Evolutionary conservation across 2,329 filamentous ascomycete species (phyloP).

Genomic region (Dactylonectria macrodidyma): DNA sequence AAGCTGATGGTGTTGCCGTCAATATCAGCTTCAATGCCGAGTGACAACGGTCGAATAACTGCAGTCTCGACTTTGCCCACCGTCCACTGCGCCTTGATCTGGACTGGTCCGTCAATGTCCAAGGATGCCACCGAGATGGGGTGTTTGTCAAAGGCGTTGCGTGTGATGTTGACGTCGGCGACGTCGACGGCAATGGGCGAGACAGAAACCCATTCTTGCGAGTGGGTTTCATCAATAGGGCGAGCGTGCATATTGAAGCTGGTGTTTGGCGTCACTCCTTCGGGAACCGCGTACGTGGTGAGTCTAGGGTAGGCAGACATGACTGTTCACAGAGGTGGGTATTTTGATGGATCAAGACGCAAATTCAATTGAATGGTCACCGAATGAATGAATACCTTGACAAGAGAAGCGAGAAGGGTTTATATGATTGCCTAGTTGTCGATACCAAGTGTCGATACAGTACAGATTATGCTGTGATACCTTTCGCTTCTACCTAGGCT

Average conservation of each 20-base stretch:
- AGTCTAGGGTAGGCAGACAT: not conserved
- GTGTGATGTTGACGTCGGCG: constrained; percentile 12
- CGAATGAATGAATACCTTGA: not conserved
- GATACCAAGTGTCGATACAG: not conserved
- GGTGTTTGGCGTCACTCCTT: constrained; percentile 3
- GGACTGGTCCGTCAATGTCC: constrained; percentile 16
- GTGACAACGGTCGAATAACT: constrained; percentile 16
- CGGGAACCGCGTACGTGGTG: constrained; percentile 5
- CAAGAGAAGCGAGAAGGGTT: not conserved
- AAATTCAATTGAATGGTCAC: no score
- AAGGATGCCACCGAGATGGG: constrained; percentile 22
- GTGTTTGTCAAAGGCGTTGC: constrained; percentile 23
- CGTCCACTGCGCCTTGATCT: constrained; percentile 17
- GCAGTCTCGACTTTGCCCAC: constrained; percentile 7
- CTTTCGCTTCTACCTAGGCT: no score
- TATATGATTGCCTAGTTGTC: not conserved
- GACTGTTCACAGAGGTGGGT: no score
- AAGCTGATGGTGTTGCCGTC: constrained; percentile 19
- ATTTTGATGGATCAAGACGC: no score
- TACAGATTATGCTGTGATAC: no score
- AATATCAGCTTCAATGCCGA: constrained; percentile 19
- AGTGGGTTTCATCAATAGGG: not conserved
- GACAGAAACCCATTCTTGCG: not conserved
- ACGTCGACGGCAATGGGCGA: constrained; percentile 19
- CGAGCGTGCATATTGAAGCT: constrained; percentile 15